phyloP scores from a whole-genome alignment of 768 basidiomycete genomes.

The Tricholoma sp. region DNA sequence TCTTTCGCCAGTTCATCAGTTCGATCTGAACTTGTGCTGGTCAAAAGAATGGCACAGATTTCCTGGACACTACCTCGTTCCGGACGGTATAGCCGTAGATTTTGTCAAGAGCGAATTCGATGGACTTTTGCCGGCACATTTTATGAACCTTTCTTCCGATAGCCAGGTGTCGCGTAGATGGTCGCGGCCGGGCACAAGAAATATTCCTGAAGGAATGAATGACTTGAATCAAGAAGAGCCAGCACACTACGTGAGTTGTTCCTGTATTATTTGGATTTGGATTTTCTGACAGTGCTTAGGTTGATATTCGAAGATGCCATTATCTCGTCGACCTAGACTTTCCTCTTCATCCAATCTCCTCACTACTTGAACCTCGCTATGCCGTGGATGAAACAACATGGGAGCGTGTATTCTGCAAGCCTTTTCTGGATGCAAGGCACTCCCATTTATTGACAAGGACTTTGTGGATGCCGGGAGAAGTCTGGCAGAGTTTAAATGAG shows the following conservation, averaged over 20 bases:
- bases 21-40: slow-evolving; percentile 75
- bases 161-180: slow-evolving; percentile 33
- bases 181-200: slow-evolving; percentile 58
- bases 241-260: slow-evolving; percentile 63
- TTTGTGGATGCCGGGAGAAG: slow-evolving; percentile 72
- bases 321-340: slow-evolving; percentile 91
- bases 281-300: slow-evolving; percentile 35
- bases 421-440: slow-evolving; percentile 79
- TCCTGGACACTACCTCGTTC: slow-evolving; percentile 85
- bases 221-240: slow-evolving; percentile 80
- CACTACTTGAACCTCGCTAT: slow-evolving; percentile 76
- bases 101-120: slow-evolving; percentile 92
- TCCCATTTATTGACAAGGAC: slow-evolving; percentile 70
- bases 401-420: slow-evolving; percentile 76
- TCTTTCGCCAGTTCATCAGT: slow-evolving; percentile 58
- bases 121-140: slow-evolving; percentile 84
- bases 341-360: slow-evolving; percentile 55
- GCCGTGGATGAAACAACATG: slow-evolving; percentile 58
- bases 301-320: slow-evolving; percentile 68
- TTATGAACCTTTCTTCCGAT: slow-evolving; percentile 38
- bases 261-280: slow-evolving; percentile 1
- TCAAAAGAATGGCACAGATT: slow-evolving; percentile 98
- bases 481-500: slow-evolving; percentile 64
- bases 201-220: slow-evolving; percentile 66
- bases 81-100: slow-evolving; percentile 73